Conservation (phyloP, 305 asterid species). For the Solanum aculeatissimum region DNA sequence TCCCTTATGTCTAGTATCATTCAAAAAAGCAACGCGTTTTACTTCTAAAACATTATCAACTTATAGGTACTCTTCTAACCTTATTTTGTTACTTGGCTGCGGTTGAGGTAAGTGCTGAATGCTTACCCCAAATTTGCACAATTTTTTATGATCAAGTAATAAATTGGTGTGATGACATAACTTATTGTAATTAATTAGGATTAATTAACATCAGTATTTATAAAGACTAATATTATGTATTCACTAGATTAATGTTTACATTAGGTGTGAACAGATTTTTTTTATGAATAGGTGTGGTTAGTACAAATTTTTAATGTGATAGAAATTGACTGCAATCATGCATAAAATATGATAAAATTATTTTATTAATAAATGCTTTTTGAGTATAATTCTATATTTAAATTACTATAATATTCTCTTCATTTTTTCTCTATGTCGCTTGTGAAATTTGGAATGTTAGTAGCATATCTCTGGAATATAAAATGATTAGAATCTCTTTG, state of each 20-base stretch:
- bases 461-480: no score
- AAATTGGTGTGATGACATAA: not conserved
- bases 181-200: not conserved
- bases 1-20: not conserved
- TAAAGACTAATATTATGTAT: not conserved
- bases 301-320: not conserved
- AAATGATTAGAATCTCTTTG: no score
- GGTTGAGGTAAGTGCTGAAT: not conserved
- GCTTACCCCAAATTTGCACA: not conserved
- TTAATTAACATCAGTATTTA: not conserved
- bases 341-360: not conserved
- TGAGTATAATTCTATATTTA: no score
- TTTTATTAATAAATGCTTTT: no score
- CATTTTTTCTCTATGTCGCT: no score
- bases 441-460: no score
- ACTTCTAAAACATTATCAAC: not conserved
- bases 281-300: not conserved
- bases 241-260: no score
- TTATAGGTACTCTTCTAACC: not conserved
- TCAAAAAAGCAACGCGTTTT: not conserved
- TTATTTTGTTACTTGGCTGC: not conserved
- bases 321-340: not conserved
- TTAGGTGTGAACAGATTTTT: not conserved
- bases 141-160: not conserved
- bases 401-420: no score